These are phyloP conservation scores for Tetrapisispora namnaoensis DNA, from an alignment of 805 yeast species.

Conservation along the genomic window DNA sequence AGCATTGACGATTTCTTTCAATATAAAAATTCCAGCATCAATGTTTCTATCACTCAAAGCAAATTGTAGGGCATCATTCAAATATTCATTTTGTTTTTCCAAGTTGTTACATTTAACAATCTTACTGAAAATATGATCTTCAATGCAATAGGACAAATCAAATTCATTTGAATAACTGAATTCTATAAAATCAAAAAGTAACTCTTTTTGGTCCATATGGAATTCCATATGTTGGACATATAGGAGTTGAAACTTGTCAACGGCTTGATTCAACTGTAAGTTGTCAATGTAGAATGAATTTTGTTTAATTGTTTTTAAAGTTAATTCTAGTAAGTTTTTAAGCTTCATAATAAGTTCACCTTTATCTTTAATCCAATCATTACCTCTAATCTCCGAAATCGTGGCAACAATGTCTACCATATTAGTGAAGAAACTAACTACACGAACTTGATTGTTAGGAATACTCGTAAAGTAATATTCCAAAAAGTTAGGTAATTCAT, in stretches of 20 bases:
- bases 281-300: constrained; percentile 33
- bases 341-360: constrained; percentile 22
- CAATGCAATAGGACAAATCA: constrained; percentile 33
- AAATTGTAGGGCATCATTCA: constrained; percentile 43
- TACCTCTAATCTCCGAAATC: constrained; percentile 38
- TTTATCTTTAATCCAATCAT: constrained; percentile 51
- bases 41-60: constrained; percentile 38
- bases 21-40: constrained; percentile 50
- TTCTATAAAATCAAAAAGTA: constrained; percentile 37
- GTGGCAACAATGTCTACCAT: constrained; percentile 55
- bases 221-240: constrained; percentile 33
- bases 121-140: constrained; percentile 46
- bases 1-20: constrained; percentile 55
- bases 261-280: constrained; percentile 62
- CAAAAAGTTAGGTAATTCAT: constrained; percentile 41
- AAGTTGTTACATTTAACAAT: constrained; percentile 44
- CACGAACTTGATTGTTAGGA: constrained; percentile 26
- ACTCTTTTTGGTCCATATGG: constrained; percentile 27
- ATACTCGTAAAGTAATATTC: constrained; percentile 40
- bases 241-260: constrained; percentile 47
- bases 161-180: constrained; percentile 18
- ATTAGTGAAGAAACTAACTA: constrained; percentile 48
- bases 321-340: constrained; percentile 20
- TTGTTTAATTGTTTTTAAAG: constrained; percentile 18
- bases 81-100: constrained; percentile 38